phyloP scores from a whole-genome alignment of 495 filamentous ascomycete species.

The Daldinia decipiens region DNA sequence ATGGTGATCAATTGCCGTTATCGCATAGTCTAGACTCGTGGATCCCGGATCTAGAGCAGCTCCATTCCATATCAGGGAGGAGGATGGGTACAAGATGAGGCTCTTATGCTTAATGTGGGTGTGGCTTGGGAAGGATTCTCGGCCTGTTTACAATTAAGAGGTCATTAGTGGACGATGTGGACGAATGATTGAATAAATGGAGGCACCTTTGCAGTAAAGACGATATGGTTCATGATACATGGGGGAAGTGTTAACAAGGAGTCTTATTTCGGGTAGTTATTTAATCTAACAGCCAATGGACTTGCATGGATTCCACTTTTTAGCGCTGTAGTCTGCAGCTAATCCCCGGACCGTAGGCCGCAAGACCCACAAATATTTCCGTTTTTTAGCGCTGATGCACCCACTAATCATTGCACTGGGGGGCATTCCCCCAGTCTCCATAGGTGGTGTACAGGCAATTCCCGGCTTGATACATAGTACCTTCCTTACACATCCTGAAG shows the following conservation, averaged over 20 bases:
- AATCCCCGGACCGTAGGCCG: slow-evolving; percentile 17
- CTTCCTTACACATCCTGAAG: slow-evolving; percentile 16
- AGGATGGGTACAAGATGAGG: slow-evolving; percentile 10
- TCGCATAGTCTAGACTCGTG: slow-evolving; percentile 8
- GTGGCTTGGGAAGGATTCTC: not conserved
- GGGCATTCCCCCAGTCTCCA: not conserved
- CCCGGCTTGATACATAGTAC: slow-evolving; percentile 8
- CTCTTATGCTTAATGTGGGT: slow-evolving; percentile 19
- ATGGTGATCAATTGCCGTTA: slow-evolving; percentile 9
- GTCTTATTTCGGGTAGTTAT: not conserved
- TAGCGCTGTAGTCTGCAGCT: slow-evolving; percentile 22
- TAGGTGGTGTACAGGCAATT: not conserved
- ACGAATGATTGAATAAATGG: slow-evolving; percentile 22
- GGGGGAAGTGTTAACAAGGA: not conserved
- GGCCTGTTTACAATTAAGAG: not conserved
- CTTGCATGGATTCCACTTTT: slow-evolving; percentile 19
- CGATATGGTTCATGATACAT: slow-evolving; percentile 27
- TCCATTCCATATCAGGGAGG: slow-evolving; percentile 5
- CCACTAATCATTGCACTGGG: not conserved
- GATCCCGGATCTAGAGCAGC: not conserved
- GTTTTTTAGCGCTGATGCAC: slow-evolving; percentile 30
- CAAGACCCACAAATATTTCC: slow-evolving; percentile 19
- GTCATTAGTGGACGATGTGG: slow-evolving; percentile 12
- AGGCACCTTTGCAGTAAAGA: slow-evolving; percentile 14
- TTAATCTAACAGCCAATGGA: slow-evolving; percentile 1